Conservation (phyloP, 1,139 yeast species). For the Hansenula sp. region DNA sequence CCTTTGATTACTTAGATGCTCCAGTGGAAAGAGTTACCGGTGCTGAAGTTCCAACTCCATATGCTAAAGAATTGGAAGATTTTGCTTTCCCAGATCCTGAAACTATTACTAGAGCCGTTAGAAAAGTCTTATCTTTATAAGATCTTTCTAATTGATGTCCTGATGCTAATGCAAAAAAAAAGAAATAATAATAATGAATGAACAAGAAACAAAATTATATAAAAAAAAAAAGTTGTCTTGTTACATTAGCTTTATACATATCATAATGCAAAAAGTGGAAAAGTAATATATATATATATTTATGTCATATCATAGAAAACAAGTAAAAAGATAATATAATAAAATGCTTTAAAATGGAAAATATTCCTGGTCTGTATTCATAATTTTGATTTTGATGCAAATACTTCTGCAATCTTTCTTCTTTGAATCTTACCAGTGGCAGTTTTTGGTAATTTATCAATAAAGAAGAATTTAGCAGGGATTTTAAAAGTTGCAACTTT, state of each 20-base stretch:
- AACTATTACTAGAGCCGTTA: constrained; percentile 85
- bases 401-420: constrained; percentile 47
- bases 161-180: neutral
- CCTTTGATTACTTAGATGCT: constrained; percentile 96
- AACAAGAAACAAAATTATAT: neutral
- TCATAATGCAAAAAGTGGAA: neutral
- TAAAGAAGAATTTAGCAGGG: constrained; percentile 51
- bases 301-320: neutral
- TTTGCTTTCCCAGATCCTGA: constrained; percentile 98
- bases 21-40: constrained; percentile 99
- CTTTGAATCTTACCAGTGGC: constrained; percentile 72
- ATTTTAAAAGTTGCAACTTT: constrained; percentile 53
- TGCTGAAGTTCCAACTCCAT: constrained; percentile 99
- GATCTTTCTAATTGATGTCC: no score
- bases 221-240: no score
- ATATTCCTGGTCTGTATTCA: constrained; percentile 11
- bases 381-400: constrained; percentile 33
- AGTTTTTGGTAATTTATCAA: constrained; percentile 62
- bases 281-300: constrained; percentile 1
- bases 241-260: no score
- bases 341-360: neutral
- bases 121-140: constrained; percentile 81
- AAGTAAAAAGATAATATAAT: neutral
- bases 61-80: constrained; percentile 94
- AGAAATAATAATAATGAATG: neutral